A percentile compares a stretch with the other conserved stretches of the same genome.
phyloP scores from a whole-genome alignment of 805 yeast species.

The Suhomyces pyralidae region DNA sequence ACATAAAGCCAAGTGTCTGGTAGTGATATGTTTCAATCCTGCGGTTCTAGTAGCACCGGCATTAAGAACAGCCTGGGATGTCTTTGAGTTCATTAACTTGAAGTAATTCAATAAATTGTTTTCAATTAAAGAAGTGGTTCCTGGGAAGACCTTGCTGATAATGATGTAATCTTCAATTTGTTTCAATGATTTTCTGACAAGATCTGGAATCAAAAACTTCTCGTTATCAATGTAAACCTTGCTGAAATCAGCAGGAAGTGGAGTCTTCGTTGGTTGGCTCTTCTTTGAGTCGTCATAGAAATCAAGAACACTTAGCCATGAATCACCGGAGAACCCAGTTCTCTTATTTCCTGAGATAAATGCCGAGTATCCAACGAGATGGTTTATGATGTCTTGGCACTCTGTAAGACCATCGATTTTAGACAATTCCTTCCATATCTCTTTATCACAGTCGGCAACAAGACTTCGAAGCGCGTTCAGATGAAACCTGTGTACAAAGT shows the following conservation, averaged over 20 bases:
- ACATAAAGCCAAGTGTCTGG: slow-evolving; percentile 66
- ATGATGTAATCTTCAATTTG: slow-evolving; percentile 52
- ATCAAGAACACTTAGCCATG: slow-evolving; percentile 27
- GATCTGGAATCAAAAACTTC: slow-evolving; percentile 28
- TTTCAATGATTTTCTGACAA: slow-evolving; percentile 19
- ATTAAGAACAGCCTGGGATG: slow-evolving; percentile 60
- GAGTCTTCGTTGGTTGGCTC: not conserved
- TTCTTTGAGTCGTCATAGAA: slow-evolving; percentile 14
- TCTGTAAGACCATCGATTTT: slow-evolving; percentile 37
- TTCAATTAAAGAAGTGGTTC: slow-evolving; percentile 37
- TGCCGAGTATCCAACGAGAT: slow-evolving; percentile 23
- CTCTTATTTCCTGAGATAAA: slow-evolving; percentile 18
- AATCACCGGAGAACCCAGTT: slow-evolving; percentile 22
- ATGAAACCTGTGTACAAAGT: slow-evolving; percentile 57
- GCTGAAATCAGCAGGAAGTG: not conserved
- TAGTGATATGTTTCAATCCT: slow-evolving; percentile 68
- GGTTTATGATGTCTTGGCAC: slow-evolving; percentile 24
- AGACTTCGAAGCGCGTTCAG: slow-evolving; percentile 46
- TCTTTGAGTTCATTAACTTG: slow-evolving; percentile 49
- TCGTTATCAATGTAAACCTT: slow-evolving; percentile 17
- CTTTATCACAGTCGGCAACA: slow-evolving; percentile 55
- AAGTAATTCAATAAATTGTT: slow-evolving; percentile 43
- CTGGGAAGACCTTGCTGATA: slow-evolving; percentile 56
- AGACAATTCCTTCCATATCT: slow-evolving; percentile 77
- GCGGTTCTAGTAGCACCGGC: slow-evolving; percentile 78